These are phyloP conservation scores for Globisporangium middletonii DNA, from an alignment of 352 stramenopile genomes.

Conservation along the genomic window DNA sequence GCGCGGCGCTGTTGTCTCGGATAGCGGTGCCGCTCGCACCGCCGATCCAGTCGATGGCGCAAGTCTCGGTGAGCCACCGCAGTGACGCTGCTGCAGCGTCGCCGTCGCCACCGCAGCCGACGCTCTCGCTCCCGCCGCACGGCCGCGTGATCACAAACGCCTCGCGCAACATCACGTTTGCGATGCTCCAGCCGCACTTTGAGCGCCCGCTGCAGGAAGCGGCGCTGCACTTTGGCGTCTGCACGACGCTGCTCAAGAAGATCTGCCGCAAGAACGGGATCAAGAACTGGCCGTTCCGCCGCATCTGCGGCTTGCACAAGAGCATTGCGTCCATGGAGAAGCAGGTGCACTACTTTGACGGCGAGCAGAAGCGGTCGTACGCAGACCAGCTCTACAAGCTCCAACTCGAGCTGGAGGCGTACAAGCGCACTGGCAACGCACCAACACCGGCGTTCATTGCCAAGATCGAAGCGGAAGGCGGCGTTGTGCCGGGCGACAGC, in stretches of 20 bases:
- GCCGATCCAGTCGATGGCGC: neutral
- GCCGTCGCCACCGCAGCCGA: neutral
- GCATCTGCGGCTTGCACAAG: conserved; percentile 48
- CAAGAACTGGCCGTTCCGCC: conserved; percentile 52
- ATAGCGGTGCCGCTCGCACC: neutral
- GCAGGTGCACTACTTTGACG: conserved; percentile 58
- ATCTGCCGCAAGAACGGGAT: conserved; percentile 62
- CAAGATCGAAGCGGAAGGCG: conserved; percentile 13
- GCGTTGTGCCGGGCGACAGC: neutral
- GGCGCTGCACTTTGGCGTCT: conserved; percentile 49
- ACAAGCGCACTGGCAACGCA: conserved; percentile 38
- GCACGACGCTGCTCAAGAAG: conserved; percentile 63
- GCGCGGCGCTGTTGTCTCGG: neutral
- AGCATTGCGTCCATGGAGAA: conserved; percentile 58
- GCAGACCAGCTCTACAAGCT: conserved; percentile 39
- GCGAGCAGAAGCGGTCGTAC: conserved; percentile 43
- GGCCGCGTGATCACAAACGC: conserved; percentile 36
- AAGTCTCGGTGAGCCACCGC: neutral
- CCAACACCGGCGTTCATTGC: conserved; percentile 22
- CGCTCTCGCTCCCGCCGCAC: neutral
- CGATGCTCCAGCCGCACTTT: conserved; percentile 54
- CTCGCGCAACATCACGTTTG: conserved; percentile 43
- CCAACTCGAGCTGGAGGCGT: conserved; percentile 33
- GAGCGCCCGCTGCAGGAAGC: conserved; percentile 45
- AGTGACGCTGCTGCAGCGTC: neutral